Evolutionary conservation across 2,329 filamentous ascomycete genomes (phyloP).

Genomic region (Aspergillus tubingensis): DNA sequence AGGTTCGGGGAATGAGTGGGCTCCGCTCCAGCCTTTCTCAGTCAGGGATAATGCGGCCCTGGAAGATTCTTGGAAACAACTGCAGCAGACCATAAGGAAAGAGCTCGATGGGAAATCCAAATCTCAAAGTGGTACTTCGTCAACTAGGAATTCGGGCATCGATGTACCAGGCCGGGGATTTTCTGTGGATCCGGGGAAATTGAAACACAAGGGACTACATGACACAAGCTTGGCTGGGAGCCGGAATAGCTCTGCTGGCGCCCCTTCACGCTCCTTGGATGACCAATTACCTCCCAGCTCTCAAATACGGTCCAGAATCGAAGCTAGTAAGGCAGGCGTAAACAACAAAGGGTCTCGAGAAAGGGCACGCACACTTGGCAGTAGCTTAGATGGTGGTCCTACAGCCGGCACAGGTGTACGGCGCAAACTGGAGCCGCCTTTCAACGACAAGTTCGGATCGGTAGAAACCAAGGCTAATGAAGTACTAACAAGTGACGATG

Average conservation of each 20-base stretch:
- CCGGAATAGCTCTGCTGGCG: slow-evolving; percentile 20
- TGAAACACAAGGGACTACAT: slow-evolving; percentile 15
- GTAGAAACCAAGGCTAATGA: slow-evolving; percentile 32
- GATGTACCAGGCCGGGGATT: slow-evolving; percentile 28
- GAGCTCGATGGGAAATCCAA: slow-evolving; percentile 9
- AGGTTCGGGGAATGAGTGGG: slow-evolving; percentile 54
- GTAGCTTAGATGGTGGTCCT: slow-evolving; percentile 18
- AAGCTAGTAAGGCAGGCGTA: slow-evolving; percentile 13
- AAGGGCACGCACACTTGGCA: slow-evolving; percentile 21
- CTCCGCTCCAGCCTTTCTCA: slow-evolving; percentile 75
- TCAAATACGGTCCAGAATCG: slow-evolving; percentile 14
- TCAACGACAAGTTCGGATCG: slow-evolving; percentile 29
- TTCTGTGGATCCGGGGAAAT: slow-evolving; percentile 10
- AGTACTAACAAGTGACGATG: slow-evolving; percentile 28
- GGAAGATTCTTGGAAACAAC: slow-evolving; percentile 72
- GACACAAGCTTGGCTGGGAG: slow-evolving; percentile 22
- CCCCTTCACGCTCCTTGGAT: slow-evolving; percentile 20
- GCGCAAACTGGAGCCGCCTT: slow-evolving; percentile 38
- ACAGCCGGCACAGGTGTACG: slow-evolving; percentile 11
- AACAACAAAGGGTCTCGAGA: slow-evolving; percentile 14
- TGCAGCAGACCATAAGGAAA: slow-evolving; percentile 41
- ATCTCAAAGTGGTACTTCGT: slow-evolving; percentile 13
- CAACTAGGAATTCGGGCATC: slow-evolving; percentile 20
- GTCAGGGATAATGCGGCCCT: slow-evolving; percentile 75
- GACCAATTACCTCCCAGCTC: slow-evolving; percentile 14